A percentile compares a stretch with the other conserved stretches of the same genome.
Evolutionary conservation across 1,284 basidiomycete genomes (phyloP).

Genomic region (Microbotryum lychnidis-dioicae): DNA sequence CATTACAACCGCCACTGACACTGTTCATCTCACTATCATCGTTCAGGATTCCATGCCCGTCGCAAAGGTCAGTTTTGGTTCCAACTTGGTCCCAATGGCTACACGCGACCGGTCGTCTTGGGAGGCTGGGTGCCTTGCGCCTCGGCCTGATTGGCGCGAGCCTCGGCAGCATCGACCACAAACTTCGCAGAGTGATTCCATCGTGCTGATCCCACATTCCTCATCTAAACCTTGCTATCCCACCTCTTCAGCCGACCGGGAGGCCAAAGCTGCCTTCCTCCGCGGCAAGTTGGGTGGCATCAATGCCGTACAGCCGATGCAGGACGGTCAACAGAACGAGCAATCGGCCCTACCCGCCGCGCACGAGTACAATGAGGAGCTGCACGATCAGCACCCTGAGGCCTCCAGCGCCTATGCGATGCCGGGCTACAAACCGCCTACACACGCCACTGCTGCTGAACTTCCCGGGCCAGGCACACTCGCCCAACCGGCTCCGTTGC

Average conservation of each 20-base stretch:
- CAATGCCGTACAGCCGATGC: constrained; percentile 8
- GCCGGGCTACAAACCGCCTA: background rate
- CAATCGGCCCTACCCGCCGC: constrained; percentile 1
- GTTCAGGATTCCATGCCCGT: constrained; percentile 27
- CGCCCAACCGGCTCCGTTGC: constrained; percentile 11
- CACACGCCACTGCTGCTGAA: background rate
- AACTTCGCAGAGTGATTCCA: too few relatives aligned
- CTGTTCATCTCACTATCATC: too few relatives aligned
- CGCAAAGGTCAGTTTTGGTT: constrained; percentile 3
- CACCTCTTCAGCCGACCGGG: constrained; percentile 6
- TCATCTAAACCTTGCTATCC: background rate
- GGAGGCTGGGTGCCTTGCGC: background rate
- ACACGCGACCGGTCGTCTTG: background rate
- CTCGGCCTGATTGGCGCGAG: background rate
- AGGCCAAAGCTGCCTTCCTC: constrained; percentile 1
- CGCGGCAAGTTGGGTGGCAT: constrained; percentile 20
- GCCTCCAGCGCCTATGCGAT: background rate
- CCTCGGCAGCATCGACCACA: too few relatives aligned
- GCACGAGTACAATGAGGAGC: constrained; percentile 3
- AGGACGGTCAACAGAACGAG: background rate
- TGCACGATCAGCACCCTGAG: background rate
- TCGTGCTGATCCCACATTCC: too few relatives aligned
- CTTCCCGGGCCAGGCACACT: constrained; percentile 2
- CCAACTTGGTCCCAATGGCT: too few relatives aligned
- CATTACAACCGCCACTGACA: too few relatives aligned